Evolutionary conservation across 2,329 filamentous ascomycete species (phyloP), one percentile per base, ranked within the genome.

Genomic region (Cadophora malorum): DNA sequence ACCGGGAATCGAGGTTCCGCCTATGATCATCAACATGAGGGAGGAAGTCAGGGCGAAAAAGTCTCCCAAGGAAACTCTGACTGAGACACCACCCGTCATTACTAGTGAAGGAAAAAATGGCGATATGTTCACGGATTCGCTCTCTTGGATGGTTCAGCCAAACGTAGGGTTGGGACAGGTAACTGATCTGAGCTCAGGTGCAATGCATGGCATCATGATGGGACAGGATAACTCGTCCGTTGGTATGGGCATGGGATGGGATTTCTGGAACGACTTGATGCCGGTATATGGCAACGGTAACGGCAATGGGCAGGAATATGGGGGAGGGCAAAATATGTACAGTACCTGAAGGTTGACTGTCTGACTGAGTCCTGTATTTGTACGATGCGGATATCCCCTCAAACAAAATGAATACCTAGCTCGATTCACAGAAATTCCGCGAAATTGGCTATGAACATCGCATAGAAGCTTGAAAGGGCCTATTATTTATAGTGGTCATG

Each of bases 251-350:
- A 64, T 70, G 65, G 67, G 66, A 7, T 72, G 70, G 70, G 59
- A 63, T 0, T 69, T 69, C 50, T 72, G 70, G 70, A 69, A 67
- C 58, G 65, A 69, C 60, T 53, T 68, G 12, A 68, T 68, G 61
- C 61, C 66, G 55, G 33, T 45, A 12, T 47, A 63, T 25, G 64
- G 49, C 23, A 49, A 28, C 50, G 25, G 16, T 8, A 52, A 33
- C 38, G 25, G 5, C 3, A 52, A 63, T 63, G 45, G 55, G 3
- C 55, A 58, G n/a, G 55, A 45, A 47, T 47, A 47, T 25, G 21
- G 38, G 33, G 6, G 12, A 45, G 38, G 9, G 41, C 59, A 28
- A 4, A 58, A 38, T 31, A 31, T 61, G 38, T 61, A 61, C 31
- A 61, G 23, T 61, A 61, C 16, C 9, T 58, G 28, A 33, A 33